A percentile compares a stretch with the other conserved stretches of the same genome.
phyloP scores from a whole-genome alignment of 306 rosid genomes.

The Cucumis hystrix region DNA sequence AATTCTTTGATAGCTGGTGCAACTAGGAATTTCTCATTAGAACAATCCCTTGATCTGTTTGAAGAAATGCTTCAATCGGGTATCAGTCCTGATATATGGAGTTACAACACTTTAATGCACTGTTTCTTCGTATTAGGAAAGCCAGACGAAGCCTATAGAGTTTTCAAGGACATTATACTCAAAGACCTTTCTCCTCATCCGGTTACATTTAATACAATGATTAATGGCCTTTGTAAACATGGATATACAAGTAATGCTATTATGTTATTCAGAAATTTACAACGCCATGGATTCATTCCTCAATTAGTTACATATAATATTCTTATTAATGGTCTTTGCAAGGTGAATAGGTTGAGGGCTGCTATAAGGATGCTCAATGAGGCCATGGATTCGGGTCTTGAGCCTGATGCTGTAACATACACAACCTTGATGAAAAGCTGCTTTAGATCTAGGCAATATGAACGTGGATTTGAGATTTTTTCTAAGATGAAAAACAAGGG shows the following conservation, averaged over 20 bases:
- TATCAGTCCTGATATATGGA: slow-evolving; percentile 57
- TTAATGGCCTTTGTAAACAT: slow-evolving; percentile 55
- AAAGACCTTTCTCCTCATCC: slow-evolving; percentile 19
- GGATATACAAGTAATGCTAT: slow-evolving; percentile 48
- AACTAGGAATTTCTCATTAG: slow-evolving; percentile 19
- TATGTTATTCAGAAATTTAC: slow-evolving; percentile 43
- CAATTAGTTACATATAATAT: slow-evolving; percentile 48
- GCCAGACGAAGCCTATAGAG: slow-evolving; percentile 49
- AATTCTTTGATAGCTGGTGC: slow-evolving; percentile 58
- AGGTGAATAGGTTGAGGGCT: slow-evolving; percentile 27
- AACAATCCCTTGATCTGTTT: slow-evolving; percentile 35
- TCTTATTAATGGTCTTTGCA: slow-evolving; percentile 62
- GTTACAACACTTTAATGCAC: slow-evolving; percentile 56
- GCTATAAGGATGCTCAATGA: slow-evolving; percentile 40
- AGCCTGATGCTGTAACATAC: slow-evolving; percentile 52
- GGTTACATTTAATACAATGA: slow-evolving; percentile 49
- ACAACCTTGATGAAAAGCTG: slow-evolving; percentile 56
- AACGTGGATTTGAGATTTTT: slow-evolving; percentile 52
- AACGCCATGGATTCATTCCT: slow-evolving; percentile 49
- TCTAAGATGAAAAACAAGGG: slow-evolving; percentile 50
- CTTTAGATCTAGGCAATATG: slow-evolving; percentile 33
- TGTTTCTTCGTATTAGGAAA: slow-evolving; percentile 61
- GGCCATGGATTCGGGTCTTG: slow-evolving; percentile 34
- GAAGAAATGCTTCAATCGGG: slow-evolving; percentile 49
- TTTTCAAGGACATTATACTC: slow-evolving; percentile 36